Evolutionary conservation across 1,284 basidiomycete species (phyloP), one percentile per base, ranked within the genome.

Genomic region (Polyporus tsugae): DNA sequence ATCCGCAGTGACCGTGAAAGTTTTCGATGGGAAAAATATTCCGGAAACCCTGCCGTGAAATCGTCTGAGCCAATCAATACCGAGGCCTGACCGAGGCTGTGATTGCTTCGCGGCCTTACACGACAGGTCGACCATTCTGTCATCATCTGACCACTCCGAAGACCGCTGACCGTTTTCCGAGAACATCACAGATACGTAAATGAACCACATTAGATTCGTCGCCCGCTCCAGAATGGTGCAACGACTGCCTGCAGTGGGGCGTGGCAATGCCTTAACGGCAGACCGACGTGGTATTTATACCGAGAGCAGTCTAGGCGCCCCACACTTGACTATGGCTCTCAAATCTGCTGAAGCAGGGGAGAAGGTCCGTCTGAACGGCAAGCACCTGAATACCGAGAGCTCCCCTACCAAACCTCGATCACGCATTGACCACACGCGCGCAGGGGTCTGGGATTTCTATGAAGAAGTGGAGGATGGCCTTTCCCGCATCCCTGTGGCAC

Each of bases 391-490:
- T 17, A 17, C 2, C 44, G 19, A 46, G n/a, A n/a, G n/a, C n/a
- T n/a, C n/a, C n/a, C n/a, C n/a, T n/a, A n/a, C n/a, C 44, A 46
- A 22, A 22, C 44, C 44, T 46, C 4, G 13, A 9, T 11, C 15
- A 46, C 44, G 44, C n/a, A n/a, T 22, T 17, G 6, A 46, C 44
- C 17, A 46, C 19, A 46, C 44, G 2, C 44, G 15, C 3, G 19
- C 44, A 6, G 91, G 91, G 53, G 86, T 92, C 36, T 93, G 91
- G 91, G 90, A 93, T 75, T 77, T 91, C 53, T 93, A 92, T 76
- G 85, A 91, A 74, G 87, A 91, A 72, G 81, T 78, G 35, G 76
- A 80, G 49, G 78, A 81, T 22, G 78, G 81, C 61, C 74, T 85
- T 2, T 67, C 64, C 41, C 75, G 77, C 55, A 72, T 85, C 29